These are phyloP conservation scores for Allium sativum DNA, from an alignment of 106 monocot species.

Conservation along the genomic window DNA sequence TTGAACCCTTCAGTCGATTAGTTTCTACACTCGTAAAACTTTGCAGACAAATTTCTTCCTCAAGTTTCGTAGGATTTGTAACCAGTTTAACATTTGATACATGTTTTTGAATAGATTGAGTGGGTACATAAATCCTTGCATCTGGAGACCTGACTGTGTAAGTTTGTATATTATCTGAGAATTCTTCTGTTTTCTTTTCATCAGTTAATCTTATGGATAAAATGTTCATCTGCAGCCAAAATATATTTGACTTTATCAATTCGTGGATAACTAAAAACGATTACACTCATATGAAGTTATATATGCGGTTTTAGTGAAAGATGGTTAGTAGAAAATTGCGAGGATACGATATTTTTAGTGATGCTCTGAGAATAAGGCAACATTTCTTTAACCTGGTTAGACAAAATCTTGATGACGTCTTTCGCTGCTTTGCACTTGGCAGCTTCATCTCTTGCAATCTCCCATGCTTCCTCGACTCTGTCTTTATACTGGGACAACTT, in stretches of 20 bases:
- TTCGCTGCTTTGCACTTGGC: slow-evolving; percentile 82
- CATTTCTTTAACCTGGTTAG: slow-evolving; percentile 38
- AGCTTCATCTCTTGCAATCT: slow-evolving; percentile 67
- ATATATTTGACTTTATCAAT: background rate
- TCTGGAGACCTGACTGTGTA: slow-evolving; percentile 8
- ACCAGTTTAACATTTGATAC: background rate
- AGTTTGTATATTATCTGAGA: background rate
- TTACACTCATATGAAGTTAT: too few species aligned
- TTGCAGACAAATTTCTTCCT: background rate
- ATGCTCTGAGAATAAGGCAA: background rate
- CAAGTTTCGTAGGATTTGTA: background rate
- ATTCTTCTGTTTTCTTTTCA: background rate
- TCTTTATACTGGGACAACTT: slow-evolving; percentile 50
- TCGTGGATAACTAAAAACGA: too few species aligned
- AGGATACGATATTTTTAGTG: too few species aligned
- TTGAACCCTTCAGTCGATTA: background rate
- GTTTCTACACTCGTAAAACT: background rate
- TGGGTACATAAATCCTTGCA: slow-evolving; percentile 8
- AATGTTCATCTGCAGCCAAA: slow-evolving; percentile 38
- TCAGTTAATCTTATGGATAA: slow-evolving; percentile 30
- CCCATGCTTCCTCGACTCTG: slow-evolving; percentile 68
- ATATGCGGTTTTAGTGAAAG: background rate
- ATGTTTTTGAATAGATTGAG: slow-evolving; percentile 11
- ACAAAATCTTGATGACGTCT: slow-evolving; percentile 60
- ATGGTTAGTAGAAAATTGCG: background rate